Percentiles rank a stretch among this genome's conserved stretches.
Evolutionary conservation across 257 asterid genomes (phyloP).

Genomic region (Solanum raphanifolium): DNA sequence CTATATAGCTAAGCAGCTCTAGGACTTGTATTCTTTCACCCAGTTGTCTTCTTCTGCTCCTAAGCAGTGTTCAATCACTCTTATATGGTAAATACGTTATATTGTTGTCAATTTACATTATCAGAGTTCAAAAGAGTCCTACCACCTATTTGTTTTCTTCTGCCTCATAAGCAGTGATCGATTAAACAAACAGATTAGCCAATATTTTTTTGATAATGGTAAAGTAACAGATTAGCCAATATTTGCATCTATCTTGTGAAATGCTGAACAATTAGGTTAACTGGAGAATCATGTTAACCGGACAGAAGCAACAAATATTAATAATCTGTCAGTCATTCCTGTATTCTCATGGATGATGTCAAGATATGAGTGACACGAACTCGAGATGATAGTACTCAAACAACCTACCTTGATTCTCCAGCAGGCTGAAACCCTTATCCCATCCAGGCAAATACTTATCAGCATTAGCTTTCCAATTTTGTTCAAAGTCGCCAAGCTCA

Average conservation of each 20-base stretch:
- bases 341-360: not conserved
- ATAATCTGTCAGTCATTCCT: too few species aligned
- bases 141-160: not conserved
- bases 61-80: not conserved
- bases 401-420: conserved; percentile 43
- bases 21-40: not conserved
- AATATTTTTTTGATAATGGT: too few species aligned
- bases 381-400: not conserved
- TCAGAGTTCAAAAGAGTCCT: not conserved
- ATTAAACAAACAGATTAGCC: not conserved
- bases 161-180: not conserved
- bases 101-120: not conserved
- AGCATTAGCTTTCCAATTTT: conserved; percentile 60
- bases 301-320: not conserved
- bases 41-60: not conserved
- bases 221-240: not conserved
- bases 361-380: not conserved
- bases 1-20: not conserved
- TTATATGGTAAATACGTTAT: not conserved
- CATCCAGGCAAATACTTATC: conserved; percentile 59
- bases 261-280: not conserved
- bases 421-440: conserved; percentile 46
- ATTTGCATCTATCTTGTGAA: not conserved
- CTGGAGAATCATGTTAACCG: not conserved
- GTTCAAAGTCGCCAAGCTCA: conserved; percentile 67